Evolutionary conservation across 257 asterid species (phyloP).

Genomic region (Nicotiana obtusifolia): DNA sequence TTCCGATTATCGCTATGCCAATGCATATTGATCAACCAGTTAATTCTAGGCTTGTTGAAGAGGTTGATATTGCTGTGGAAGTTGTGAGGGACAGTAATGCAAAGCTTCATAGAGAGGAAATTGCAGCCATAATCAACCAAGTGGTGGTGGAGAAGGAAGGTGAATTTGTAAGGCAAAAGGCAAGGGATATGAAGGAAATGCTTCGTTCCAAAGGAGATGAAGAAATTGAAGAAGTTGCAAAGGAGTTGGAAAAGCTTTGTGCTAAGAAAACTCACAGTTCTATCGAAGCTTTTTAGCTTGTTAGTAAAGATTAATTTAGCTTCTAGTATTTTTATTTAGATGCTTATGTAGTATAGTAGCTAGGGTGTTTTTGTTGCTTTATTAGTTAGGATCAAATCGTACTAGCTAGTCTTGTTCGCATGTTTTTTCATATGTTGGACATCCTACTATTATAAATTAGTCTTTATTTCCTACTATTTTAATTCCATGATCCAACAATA

Average conservation of each 20-base stretch:
- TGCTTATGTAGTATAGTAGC: neutral
- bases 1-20: neutral
- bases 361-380: neutral
- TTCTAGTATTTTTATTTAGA: too few relatives aligned
- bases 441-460: neutral
- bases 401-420: neutral
- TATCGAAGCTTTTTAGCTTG: too few relatives aligned
- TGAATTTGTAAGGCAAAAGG: conserved; percentile 6
- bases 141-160: neutral
- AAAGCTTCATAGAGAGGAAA: neutral
- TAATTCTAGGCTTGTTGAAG: neutral
- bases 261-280: neutral
- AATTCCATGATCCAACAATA: neutral
- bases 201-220: neutral
- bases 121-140: neutral
- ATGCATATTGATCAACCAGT: neutral
- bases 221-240: conserved; percentile 3
- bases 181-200: neutral
- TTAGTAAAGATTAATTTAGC: too few relatives aligned
- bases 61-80: conserved; percentile 1
- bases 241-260: neutral
- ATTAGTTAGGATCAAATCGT: neutral
- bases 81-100: neutral
- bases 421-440: neutral
- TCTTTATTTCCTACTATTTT: neutral